phyloP scores from a whole-genome alignment of 2,329 filamentous ascomycete species.

The Fusarium subglutinans region DNA sequence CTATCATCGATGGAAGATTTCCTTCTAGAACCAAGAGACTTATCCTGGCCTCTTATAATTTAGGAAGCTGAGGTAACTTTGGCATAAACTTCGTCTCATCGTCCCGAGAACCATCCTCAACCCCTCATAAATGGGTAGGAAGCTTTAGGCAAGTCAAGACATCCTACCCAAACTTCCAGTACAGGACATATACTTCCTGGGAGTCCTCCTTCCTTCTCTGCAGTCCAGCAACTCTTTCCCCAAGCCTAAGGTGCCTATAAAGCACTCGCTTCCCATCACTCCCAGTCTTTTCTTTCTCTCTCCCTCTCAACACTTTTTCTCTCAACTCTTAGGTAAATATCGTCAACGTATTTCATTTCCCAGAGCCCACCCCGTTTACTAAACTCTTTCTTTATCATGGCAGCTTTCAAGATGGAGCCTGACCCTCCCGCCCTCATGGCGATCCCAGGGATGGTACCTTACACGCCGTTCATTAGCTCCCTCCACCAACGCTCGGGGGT shows the following conservation, averaged over 20 bases:
- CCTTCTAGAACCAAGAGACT: not conserved
- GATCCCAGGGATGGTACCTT: not conserved
- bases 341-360: not conserved
- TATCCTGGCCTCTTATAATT: not conserved
- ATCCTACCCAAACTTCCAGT: not conserved
- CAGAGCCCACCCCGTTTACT: not conserved
- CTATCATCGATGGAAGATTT: not conserved
- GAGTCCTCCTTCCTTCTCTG: not conserved
- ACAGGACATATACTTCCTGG: not conserved
- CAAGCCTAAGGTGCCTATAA: not conserved
- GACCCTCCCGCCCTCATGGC: not conserved
- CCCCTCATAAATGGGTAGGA: not conserved
- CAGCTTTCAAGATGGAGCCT: not conserved
- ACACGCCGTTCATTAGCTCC: not conserved
- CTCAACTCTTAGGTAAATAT: not conserved
- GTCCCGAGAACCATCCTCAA: not conserved
- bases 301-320: not conserved
- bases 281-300: not conserved
- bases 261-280: not conserved
- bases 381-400: not conserved
- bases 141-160: not conserved
- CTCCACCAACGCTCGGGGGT: not conserved
- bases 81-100: not conserved
- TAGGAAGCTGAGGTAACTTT: not conserved
- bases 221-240: not conserved